Evolutionary conservation across 1,284 basidiomycete genomes (phyloP).

Genomic region (Ustilago lituana): DNA sequence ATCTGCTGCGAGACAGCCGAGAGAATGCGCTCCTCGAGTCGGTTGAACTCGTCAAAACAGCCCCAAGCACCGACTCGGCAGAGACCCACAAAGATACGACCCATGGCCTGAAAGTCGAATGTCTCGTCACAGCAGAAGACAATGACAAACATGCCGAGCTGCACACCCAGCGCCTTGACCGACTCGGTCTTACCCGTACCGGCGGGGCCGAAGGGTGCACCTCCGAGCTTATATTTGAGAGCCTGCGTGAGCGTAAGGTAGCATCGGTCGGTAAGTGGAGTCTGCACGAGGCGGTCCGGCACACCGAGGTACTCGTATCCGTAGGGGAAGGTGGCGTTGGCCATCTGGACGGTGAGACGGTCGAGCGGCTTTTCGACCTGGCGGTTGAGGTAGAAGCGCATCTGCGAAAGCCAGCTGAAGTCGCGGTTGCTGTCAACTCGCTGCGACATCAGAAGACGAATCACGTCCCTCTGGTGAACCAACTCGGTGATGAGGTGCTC

Average conservation of each 20-base stretch:
- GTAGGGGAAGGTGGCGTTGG: constrained; percentile 92
- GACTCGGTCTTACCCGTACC: constrained; percentile 99
- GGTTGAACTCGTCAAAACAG: constrained; percentile 73
- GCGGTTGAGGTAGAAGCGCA: constrained; percentile 92
- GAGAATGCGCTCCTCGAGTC: constrained; percentile 95
- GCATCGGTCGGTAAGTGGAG: constrained; percentile 95
- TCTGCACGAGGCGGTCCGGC: constrained; percentile 95
- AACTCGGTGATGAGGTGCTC: constrained; percentile 99
- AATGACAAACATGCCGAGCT: constrained; percentile 94
- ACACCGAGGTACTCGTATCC: constrained; percentile 99
- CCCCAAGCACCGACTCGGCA: constrained; percentile 96
- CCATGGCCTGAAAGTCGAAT: constrained; percentile 99
- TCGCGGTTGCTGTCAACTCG: constrained; percentile 75
- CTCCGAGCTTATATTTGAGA: constrained; percentile 90
- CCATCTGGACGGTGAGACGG: constrained; percentile 78
- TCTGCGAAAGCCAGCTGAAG: constrained; percentile 96
- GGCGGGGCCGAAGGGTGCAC: constrained; percentile 96
- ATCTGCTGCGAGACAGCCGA: constrained; percentile 99
- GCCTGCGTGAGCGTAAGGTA: constrained; percentile 97
- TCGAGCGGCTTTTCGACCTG: constrained; percentile 78
- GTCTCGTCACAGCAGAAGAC: constrained; percentile 99
- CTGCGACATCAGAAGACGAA: constrained; percentile 79
- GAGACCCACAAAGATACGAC: constrained; percentile 96
- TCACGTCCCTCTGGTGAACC: constrained; percentile 96
- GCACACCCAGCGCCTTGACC: constrained; percentile 96